Percentiles rank a stretch among this genome's conserved stretches.
Evolutionary conservation across 257 asterid species (phyloP).

Genomic region (Capsicum pubescens): DNA sequence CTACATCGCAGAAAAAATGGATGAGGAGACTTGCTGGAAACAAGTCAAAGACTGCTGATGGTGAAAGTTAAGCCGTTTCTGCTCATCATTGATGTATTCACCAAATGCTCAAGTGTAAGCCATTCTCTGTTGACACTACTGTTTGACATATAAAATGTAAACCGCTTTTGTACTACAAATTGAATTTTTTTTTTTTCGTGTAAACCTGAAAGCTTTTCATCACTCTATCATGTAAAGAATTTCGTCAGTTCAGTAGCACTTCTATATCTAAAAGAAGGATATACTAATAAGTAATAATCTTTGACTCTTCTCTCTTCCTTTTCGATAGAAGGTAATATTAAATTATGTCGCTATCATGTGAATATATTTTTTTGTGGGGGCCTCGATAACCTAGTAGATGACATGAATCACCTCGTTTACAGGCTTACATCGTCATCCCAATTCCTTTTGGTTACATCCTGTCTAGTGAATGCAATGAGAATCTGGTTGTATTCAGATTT

Average conservation of each 20-base stretch:
- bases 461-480: neutral
- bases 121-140: neutral
- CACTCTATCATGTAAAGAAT: neutral
- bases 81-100: neutral
- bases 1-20: constrained; percentile 72
- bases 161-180: neutral
- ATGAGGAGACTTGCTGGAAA: constrained; percentile 59
- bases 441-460: neutral
- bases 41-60: constrained; percentile 40
- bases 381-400: neutral
- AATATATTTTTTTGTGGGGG: neutral
- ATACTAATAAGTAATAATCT: neutral
- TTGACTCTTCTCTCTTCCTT: neutral
- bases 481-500: neutral
- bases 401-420: neutral
- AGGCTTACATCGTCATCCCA: neutral
- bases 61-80: constrained; percentile 37
- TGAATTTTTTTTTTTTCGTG: neutral
- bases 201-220: neutral
- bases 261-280: neutral
- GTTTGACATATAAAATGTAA: constrained; percentile 14
- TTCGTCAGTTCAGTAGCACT: neutral
- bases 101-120: neutral
- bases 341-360: neutral
- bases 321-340: neutral